These are phyloP conservation scores for Plasmopara viticola DNA, from an alignment of 352 stramenopile genomes.

Conservation along the genomic window DNA sequence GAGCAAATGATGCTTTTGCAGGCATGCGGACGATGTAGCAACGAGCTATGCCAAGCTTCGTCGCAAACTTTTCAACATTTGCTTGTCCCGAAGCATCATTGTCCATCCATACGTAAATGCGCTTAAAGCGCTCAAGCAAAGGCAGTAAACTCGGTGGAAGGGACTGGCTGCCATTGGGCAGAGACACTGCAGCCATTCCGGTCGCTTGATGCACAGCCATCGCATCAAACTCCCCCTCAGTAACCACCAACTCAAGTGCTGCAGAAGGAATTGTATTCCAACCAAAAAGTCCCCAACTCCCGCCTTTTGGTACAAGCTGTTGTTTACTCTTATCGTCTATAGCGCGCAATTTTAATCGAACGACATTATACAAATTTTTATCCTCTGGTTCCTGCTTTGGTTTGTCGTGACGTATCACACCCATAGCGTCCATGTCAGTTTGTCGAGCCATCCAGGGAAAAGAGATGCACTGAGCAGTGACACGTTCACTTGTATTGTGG, in stretches of 20 bases:
- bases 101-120: slow-evolving; percentile 99
- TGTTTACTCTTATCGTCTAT: slow-evolving; percentile 85
- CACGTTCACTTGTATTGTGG: slow-evolving; percentile 37
- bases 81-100: slow-evolving; percentile 92
- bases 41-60: slow-evolving; percentile 90
- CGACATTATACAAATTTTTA: slow-evolving; percentile 74
- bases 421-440: slow-evolving; percentile 81
- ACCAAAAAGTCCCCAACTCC: slow-evolving; percentile 98
- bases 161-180: slow-evolving; percentile 96
- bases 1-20: slow-evolving; percentile 23
- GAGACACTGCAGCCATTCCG: slow-evolving; percentile 85
- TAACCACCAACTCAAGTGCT: slow-evolving; percentile 92
- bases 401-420: slow-evolving; percentile 46
- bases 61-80: slow-evolving; percentile 94
- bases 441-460: slow-evolving; percentile 94
- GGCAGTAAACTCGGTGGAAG: slow-evolving; percentile 93
- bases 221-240: slow-evolving; percentile 95
- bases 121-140: slow-evolving; percentile 94
- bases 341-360: slow-evolving; percentile 80
- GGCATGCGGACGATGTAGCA: slow-evolving; percentile 89
- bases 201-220: slow-evolving; percentile 97
- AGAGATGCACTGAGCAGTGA: slow-evolving; percentile 83
- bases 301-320: slow-evolving; percentile 85
- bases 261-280: slow-evolving; percentile 93
- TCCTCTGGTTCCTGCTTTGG: slow-evolving; percentile 24